Evolutionary conservation across 495 filamentous ascomycete genomes (phyloP), one percentile per base, ranked within the genome.

Genomic region (Hypoxylon intermedium): DNA sequence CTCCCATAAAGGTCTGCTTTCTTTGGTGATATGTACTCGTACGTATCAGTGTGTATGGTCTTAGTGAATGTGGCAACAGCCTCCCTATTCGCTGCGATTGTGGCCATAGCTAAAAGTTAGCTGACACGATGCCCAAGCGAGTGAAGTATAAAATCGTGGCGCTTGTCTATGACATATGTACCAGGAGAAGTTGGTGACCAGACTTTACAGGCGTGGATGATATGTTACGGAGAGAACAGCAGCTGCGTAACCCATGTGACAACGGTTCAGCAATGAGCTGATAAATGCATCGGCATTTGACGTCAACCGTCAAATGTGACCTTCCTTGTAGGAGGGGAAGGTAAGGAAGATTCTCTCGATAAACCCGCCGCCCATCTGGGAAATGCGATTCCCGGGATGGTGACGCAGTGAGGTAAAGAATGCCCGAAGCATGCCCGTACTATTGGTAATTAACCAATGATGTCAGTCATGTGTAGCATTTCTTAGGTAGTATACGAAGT

Each of bases 1-100:
- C 77, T 84, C 21, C 80, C 81, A n/a, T 65, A 50, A 11, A 85
- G 74, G 62, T 77, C 64, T 7, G 69, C 19, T 33, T 69, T 74
- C 23, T 68, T 62, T n/a, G 68, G 60, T 12, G 65, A 60, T 30
- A 76, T 73, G 20, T 62, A 68, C 9, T 68, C 60, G 51, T 80
- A 81, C 0, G 74, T 77, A 48, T 79, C 75, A 13, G 62, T 53
- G 57, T 73, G 67, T 47, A 42, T 18, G 16, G 47, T 72, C 9
- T 45, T 38, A 5, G 55, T 71, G 43, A 70, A 70, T 7, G 28
- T 53, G 23, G 5, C 19, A 18, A 60, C 45, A 4, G 46, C 65
- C 16, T 47, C 9, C 5, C 11, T 0, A 19, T 69, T 67, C 33
- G n/a, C 48, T 19, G 12, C 19, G 20, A 7, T 26, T 36, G 49